phyloP scores from a whole-genome alignment of 1,139 yeast genomes.

The Yamadazyma aaseri region DNA sequence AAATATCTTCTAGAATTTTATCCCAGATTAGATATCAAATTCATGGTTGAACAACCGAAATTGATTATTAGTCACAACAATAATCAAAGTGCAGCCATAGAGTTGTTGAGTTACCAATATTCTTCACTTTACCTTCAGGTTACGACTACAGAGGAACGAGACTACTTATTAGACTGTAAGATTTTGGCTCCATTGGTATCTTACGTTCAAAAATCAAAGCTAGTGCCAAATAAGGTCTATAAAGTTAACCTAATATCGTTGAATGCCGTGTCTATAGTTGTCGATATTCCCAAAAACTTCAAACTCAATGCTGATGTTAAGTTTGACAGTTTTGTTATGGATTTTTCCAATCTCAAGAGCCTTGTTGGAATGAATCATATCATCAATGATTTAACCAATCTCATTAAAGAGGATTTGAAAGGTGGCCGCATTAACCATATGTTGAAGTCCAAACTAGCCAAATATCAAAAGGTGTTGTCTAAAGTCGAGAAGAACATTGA shows the following conservation, averaged over 20 bases:
- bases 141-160: constrained; percentile 32
- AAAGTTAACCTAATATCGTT: constrained; percentile 21
- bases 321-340: constrained; percentile 22
- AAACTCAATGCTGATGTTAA: constrained; percentile 24
- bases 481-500: neutral
- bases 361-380: constrained; percentile 33
- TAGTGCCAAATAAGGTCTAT: constrained; percentile 2
- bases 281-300: constrained; percentile 32
- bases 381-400: constrained; percentile 25
- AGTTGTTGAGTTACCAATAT: constrained; percentile 35
- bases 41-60: constrained; percentile 46
- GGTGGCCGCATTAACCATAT: constrained; percentile 30
- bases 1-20: constrained; percentile 40
- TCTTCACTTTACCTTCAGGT: constrained; percentile 39
- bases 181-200: constrained; percentile 33
- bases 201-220: constrained; percentile 27
- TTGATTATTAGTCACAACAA: constrained; percentile 32
- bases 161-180: constrained; percentile 37
- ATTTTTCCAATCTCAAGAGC: constrained; percentile 31
- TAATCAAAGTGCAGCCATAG: constrained; percentile 19
- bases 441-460: constrained; percentile 27
- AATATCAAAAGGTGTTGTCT: constrained; percentile 9
- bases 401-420: constrained; percentile 27
- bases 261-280: constrained; percentile 22
- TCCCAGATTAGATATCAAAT: constrained; percentile 41